Percentiles rank a stretch among this genome's conserved stretches.
phyloP scores from a whole-genome alignment of 1,284 basidiomycete genomes.

The Hymenochaete sp. region DNA sequence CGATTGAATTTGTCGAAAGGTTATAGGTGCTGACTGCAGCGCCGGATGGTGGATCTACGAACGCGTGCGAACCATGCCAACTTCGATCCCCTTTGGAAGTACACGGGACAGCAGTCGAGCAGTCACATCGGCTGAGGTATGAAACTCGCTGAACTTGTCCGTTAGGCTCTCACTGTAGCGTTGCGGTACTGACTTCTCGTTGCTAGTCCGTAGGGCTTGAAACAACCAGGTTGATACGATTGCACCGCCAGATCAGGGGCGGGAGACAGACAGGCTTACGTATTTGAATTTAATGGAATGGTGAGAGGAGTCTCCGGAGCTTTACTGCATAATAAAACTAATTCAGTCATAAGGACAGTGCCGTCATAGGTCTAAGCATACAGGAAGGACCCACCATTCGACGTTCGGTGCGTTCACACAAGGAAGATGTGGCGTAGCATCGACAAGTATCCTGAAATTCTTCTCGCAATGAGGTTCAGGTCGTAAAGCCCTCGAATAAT shows the following conservation, averaged over 20 bases:
- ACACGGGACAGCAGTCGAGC: not conserved
- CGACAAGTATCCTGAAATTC: slow-evolving; percentile 11
- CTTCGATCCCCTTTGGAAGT: not conserved
- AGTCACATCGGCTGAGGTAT: not conserved
- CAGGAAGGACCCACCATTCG: slow-evolving; percentile 8
- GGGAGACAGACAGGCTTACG: slow-evolving; percentile 7
- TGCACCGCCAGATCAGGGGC: not conserved
- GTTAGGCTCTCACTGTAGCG: not conserved
- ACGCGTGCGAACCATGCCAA: no score
- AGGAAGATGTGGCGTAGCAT: slow-evolving; percentile 9
- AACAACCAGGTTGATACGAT: not conserved
- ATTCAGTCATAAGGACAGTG: not conserved
- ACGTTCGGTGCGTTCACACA: slow-evolving; percentile 6
- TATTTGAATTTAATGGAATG: slow-evolving; percentile 12
- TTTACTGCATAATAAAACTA: slow-evolving; percentile 6
- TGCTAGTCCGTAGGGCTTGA: not conserved
- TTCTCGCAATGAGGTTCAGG: slow-evolving; percentile 5
- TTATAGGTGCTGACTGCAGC: no score
- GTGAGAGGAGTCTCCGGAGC: slow-evolving; percentile 13
- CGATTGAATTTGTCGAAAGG: no score
- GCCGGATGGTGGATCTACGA: no score
- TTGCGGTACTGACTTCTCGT: no score
- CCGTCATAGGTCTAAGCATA: not conserved
- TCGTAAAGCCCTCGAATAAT: slow-evolving; percentile 9
- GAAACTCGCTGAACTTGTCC: no score